Evolutionary conservation across 2,329 filamentous ascomycete species (phyloP).

Genomic region (Capronia epimyces): DNA sequence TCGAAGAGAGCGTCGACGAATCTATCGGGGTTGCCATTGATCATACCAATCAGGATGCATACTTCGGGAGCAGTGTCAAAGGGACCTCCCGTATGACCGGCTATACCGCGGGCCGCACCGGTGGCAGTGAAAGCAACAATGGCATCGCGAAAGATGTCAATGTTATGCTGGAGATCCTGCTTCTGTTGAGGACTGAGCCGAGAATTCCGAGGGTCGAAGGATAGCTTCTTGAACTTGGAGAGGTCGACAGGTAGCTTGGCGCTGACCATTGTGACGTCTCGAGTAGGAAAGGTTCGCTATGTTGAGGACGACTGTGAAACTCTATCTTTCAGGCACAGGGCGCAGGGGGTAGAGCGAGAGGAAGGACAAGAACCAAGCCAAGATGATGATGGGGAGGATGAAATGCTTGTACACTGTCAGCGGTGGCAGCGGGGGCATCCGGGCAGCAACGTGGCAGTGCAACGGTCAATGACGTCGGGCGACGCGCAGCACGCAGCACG

Average conservation of each 20-base stretch:
- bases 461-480: too few relatives aligned
- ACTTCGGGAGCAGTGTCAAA: conserved; percentile 40
- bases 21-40: conserved; percentile 33
- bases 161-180: conserved; percentile 36
- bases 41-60: conserved; percentile 37
- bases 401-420: too few relatives aligned
- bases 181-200: conserved; percentile 36
- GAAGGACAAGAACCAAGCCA: too few relatives aligned
- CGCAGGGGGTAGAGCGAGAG: too few relatives aligned
- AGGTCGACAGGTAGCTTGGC: conserved; percentile 31
- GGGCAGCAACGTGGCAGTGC: too few relatives aligned
- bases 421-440: too few relatives aligned
- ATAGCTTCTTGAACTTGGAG: conserved; percentile 35
- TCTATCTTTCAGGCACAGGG: too few relatives aligned
- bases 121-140: conserved; percentile 39
- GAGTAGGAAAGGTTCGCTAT: too few relatives aligned
- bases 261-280: conserved; percentile 5
- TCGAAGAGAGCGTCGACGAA: conserved; percentile 37
- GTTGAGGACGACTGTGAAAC: too few relatives aligned
- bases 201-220: conserved; percentile 34
- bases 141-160: conserved; percentile 38
- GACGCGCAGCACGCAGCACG: too few relatives aligned
- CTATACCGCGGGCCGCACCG: conserved; percentile 36
- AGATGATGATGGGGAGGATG: too few relatives aligned
- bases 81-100: conserved; percentile 39